A percentile compares a stretch with the other conserved stretches of the same genome.
phyloP scores from a whole-genome alignment of 768 basidiomycete genomes.

The Pleurotus giganteus region DNA sequence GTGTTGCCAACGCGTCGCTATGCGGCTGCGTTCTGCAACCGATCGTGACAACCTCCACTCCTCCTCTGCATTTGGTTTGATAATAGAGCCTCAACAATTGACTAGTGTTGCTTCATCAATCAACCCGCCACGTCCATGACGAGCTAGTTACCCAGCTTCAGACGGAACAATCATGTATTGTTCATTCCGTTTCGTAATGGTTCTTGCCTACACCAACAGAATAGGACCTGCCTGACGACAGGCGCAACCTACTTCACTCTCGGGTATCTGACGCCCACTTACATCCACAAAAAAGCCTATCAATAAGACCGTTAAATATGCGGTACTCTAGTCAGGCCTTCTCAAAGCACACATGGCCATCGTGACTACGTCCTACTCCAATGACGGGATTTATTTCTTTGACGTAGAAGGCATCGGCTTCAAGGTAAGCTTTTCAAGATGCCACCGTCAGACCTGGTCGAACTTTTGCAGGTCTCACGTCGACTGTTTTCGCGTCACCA shows the following conservation, averaged over 20 bases:
- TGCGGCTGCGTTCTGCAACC: no score
- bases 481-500: constrained; percentile 11
- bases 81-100: no score
- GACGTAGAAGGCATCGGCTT: constrained; percentile 21
- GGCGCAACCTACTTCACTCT: not conserved
- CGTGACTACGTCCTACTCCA: not conserved
- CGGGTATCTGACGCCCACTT: not conserved
- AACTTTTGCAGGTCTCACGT: constrained; percentile 1
- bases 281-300: constrained; percentile 2
- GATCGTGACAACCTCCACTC: no score
- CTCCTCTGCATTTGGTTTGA: no score
- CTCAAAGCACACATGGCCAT: not conserved
- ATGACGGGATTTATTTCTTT: constrained; percentile 3
- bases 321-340: not conserved
- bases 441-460: not conserved
- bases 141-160: not conserved
- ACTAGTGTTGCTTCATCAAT: no score
- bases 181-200: not conserved
- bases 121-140: not conserved
- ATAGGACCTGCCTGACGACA: not conserved
- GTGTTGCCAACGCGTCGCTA: no score
- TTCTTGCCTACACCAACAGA: no score
- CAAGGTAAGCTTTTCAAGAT: constrained; percentile 17
- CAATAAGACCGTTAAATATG: constrained; percentile 1
- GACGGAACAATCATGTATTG: not conserved